Conservation (phyloP, 2,329 filamentous ascomycete species). For the Incumbomyces lentus region DNA sequence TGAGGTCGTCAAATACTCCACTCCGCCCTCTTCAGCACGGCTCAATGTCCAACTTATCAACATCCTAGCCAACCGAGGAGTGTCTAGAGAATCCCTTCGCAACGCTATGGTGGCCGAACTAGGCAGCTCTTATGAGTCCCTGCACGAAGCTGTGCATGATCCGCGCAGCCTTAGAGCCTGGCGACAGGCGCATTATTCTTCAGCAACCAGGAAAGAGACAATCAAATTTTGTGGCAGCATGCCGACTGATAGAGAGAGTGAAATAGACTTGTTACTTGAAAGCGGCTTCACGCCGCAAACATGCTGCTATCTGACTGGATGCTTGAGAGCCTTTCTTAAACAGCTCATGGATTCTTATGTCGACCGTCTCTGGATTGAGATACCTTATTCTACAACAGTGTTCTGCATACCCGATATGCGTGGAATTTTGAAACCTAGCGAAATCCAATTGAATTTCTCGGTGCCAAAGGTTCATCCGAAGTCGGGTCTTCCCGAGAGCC, state of each 20-base stretch:
- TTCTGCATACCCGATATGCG: slow-evolving; percentile 49
- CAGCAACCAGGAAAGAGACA: not conserved
- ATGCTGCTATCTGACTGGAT: slow-evolving; percentile 29
- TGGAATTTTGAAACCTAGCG: slow-evolving; percentile 40
- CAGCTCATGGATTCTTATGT: slow-evolving; percentile 33
- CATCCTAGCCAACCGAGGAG: slow-evolving; percentile 44
- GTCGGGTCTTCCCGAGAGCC: slow-evolving; percentile 29
- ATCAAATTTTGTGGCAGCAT: slow-evolving; percentile 26
- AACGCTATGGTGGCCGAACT: slow-evolving; percentile 31
- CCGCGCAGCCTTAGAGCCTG: slow-evolving; percentile 12
- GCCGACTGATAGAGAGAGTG: slow-evolving; percentile 26
- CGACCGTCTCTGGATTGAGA: slow-evolving; percentile 37
- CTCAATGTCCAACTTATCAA: slow-evolving; percentile 47
- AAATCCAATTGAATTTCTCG: slow-evolving; percentile 48
- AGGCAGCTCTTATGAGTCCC: slow-evolving; percentile 25
- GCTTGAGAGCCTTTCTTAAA: slow-evolving; percentile 26
- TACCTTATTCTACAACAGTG: slow-evolving; percentile 43
- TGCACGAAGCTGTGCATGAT: slow-evolving; percentile 18
- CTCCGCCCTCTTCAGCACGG: slow-evolving; percentile 32
- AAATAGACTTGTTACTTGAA: slow-evolving; percentile 30
- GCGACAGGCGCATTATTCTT: slow-evolving; percentile 11
- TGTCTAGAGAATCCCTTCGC: slow-evolving; percentile 33
- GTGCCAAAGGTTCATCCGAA: slow-evolving; percentile 16
- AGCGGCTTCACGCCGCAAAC: slow-evolving; percentile 36
- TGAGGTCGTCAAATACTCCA: slow-evolving; percentile 41